Percentiles rank a stretch among this genome's conserved stretches.
Evolutionary conservation across 805 yeast genomes (phyloP).

Genomic region (Ogataea trehaloabstinens): DNA sequence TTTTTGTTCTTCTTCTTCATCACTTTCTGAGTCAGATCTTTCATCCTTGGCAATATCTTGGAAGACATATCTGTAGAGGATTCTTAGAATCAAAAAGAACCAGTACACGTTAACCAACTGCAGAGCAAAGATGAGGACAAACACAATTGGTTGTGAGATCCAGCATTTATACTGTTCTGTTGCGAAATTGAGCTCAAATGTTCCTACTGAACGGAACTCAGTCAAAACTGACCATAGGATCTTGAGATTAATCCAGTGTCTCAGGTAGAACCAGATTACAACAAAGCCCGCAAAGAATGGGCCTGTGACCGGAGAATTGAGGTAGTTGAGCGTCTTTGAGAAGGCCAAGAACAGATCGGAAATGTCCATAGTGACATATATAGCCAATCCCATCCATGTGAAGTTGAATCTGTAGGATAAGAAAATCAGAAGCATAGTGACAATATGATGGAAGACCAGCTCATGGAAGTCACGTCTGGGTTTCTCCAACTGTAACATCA

Average conservation of each 20-base stretch:
- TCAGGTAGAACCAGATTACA: conserved; percentile 76
- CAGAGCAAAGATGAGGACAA: conserved; percentile 69
- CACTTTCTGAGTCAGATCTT: conserved; percentile 83
- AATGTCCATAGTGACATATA: conserved; percentile 93
- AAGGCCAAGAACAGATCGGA: conserved; percentile 84
- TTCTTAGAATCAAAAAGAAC: conserved; percentile 79
- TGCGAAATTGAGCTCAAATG: conserved; percentile 74
- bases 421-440: conserved; percentile 85
- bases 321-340: conserved; percentile 84
- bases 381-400: conserved; percentile 90
- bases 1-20: conserved; percentile 36
- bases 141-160: conserved; percentile 90
- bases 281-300: conserved; percentile 72
- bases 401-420: conserved; percentile 90
- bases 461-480: conserved; percentile 94
- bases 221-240: conserved; percentile 84
- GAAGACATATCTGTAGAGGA: conserved; percentile 62
- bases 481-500: conserved; percentile 82
- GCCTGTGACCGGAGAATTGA: conserved; percentile 62
- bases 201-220: conserved; percentile 84
- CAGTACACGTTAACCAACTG: conserved; percentile 88
- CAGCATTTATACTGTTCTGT: conserved; percentile 95
- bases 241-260: conserved; percentile 80
- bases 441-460: conserved; percentile 87
- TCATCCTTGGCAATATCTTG: conserved; percentile 71